These are phyloP conservation scores for Teunomyces cretensis DNA, from an alignment of 805 yeast species.

Conservation along the genomic window DNA sequence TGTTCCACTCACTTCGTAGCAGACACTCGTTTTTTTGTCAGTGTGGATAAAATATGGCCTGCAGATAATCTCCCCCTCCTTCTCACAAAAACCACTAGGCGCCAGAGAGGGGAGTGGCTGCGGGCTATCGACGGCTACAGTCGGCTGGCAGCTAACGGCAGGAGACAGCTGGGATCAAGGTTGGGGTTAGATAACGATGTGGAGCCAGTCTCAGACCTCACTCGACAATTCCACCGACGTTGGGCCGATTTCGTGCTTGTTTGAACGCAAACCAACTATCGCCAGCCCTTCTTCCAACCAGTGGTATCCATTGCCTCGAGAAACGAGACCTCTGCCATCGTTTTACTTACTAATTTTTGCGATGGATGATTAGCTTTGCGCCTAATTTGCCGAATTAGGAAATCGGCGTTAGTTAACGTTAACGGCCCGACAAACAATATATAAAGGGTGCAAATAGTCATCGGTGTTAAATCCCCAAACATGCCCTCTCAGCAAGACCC, in stretches of 20 bases:
- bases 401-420: conserved; percentile 4
- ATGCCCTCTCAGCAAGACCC: conserved; percentile 2
- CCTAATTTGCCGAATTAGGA: conserved; percentile 4
- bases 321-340: too few relatives aligned
- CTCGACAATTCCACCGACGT: too few relatives aligned
- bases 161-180: not conserved
- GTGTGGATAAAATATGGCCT: not conserved
- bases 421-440: not conserved
- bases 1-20: not conserved
- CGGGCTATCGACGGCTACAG: not conserved
- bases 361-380: not conserved
- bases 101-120: not conserved
- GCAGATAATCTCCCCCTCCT: not conserved
- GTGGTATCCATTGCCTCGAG: not conserved
- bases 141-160: conserved; percentile 1
- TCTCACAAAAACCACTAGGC: conserved; percentile 1
- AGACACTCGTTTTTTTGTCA: not conserved
- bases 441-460: not conserved
- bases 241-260: not conserved
- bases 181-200: not conserved
- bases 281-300: not conserved
- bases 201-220: too few relatives aligned
- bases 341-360: too few relatives aligned
- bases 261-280: not conserved
- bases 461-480: not conserved